Evolutionary conservation across 345 rosid genomes (phyloP), one percentile per base, ranked within the genome.

Genomic region (Theobroma cacao): DNA sequence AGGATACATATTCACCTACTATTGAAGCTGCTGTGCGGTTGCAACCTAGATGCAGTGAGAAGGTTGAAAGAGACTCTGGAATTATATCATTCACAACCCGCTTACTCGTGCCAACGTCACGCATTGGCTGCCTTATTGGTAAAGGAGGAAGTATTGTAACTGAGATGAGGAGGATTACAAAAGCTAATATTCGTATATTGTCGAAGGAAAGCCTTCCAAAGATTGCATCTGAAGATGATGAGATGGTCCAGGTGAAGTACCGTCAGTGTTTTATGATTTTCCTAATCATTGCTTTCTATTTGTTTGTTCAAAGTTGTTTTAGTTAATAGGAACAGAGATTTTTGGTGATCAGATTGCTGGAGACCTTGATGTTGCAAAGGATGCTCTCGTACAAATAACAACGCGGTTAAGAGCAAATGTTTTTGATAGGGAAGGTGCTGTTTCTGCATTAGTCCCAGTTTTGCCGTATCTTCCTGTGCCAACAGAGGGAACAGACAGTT

Each of bases 91-190:
- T 86, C 84, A 91, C 97, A 24, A 92, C 97, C 66, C 98, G 98
- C 56, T 84, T 96, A 65, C 97, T 96, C 66, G 98, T 94, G 75
- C 98, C 98, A 36, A 87, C 97, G 80, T 90, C 95, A 64, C 84
- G 92, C 72, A 96, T 96, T 86, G 99, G 99, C 74, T 96, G 99
- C 85, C 90, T 96, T 62, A 91, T 96, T 80, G 99, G 99, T 65
- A 94, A 94, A 85, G 95, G 97, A 61, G 99, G 99, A 77, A 82
- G 88, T 71, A 92, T 96, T 79, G 91, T 94, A 77, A 88, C 91
- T 84, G 99, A 96, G 85, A 91, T 96, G 92, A 89, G 99, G 86
- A 89, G 92, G 81, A 67, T 84, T 50, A 94, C 98, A 7, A 94
- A 91, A 87, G 99, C 99, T 53, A 92, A 91, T 80, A 96, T 96